These are phyloP conservation scores for Silene vulgaris DNA, from an alignment of 179 eudicot genomes.

Conservation along the genomic window DNA sequence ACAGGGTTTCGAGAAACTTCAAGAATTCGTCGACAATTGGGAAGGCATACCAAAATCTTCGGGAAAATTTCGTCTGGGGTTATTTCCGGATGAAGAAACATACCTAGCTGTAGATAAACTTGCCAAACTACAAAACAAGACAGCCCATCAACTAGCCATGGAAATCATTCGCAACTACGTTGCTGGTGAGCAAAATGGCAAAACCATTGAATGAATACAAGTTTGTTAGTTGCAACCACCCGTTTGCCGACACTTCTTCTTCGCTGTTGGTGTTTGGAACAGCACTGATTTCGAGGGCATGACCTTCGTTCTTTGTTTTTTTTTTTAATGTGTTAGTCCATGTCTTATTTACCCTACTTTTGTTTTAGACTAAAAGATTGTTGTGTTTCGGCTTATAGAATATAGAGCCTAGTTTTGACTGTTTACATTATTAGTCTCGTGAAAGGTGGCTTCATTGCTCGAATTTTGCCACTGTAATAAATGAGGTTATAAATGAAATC, in stretches of 20 bases:
- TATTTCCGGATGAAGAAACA: constrained; percentile 67
- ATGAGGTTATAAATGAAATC: too few relatives aligned
- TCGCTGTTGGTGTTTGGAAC: constrained; percentile 16
- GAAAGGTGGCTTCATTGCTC: background rate
- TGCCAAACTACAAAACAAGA: constrained; percentile 64
- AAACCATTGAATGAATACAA: constrained; percentile 31
- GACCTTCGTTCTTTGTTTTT: background rate
- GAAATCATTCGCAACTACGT: constrained; percentile 69
- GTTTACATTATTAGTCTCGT: background rate
- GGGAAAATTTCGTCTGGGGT: constrained; percentile 49
- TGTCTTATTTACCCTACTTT: constrained; percentile 1
- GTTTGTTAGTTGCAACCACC: background rate
- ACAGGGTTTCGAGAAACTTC: constrained; percentile 84
- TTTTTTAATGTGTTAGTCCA: background rate
- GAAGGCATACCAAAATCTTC: constrained; percentile 48
- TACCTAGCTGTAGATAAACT: constrained; percentile 59
- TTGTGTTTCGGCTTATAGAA: background rate
- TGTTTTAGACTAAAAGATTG: constrained; percentile 3
- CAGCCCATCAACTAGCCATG: constrained; percentile 75
- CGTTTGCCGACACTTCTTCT: constrained; percentile 7
- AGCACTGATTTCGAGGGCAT: background rate
- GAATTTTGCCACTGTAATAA: too few relatives aligned
- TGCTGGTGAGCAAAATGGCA: constrained; percentile 64
- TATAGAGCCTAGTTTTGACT: background rate
- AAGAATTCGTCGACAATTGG: constrained; percentile 75